A percentile compares a stretch with the other conserved stretches of the same genome.
Evolutionary conservation across 1,139 yeast genomes (phyloP).

Genomic region (Candida sp.): DNA sequence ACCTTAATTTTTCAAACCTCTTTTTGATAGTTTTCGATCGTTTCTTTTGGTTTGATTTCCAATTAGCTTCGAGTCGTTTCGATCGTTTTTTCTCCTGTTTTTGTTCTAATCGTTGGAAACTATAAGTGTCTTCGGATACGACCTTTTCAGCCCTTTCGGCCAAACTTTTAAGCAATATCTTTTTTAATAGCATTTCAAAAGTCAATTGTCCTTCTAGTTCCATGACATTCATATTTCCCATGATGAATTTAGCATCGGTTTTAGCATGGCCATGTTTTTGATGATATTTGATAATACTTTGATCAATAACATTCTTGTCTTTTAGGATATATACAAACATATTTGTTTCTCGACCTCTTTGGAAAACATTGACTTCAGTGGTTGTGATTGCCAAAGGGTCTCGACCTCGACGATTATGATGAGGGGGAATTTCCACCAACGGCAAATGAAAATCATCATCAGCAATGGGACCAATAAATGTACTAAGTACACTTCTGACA

Average conservation of each 20-base stretch:
- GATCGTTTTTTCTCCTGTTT: not conserved
- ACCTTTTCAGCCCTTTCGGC: slow-evolving; percentile 1
- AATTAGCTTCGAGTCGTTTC: not conserved
- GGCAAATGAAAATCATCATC: not conserved
- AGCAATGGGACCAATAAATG: not conserved
- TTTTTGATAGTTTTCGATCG: not conserved
- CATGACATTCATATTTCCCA: not conserved
- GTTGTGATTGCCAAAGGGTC: slow-evolving; percentile 1
- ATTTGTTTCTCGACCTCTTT: not conserved
- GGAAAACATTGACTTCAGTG: not conserved
- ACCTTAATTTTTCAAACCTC: slow-evolving; percentile 1
- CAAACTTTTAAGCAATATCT: not conserved
- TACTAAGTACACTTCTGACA: not conserved
- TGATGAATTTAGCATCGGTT: not conserved
- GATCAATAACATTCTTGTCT: not conserved
- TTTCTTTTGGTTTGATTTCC: not conserved
- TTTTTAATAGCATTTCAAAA: not conserved
- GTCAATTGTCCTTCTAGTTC: slow-evolving; percentile 1
- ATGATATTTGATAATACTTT: not conserved
- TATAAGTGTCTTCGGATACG: not conserved
- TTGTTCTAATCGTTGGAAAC: not conserved
- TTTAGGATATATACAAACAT: not conserved
- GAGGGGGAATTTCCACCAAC: not conserved
- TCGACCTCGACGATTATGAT: not conserved
- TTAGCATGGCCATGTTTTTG: not conserved